These are phyloP conservation scores for Mycena maculata DNA, from an alignment of 768 basidiomycete genomes.

Conservation along the genomic window DNA sequence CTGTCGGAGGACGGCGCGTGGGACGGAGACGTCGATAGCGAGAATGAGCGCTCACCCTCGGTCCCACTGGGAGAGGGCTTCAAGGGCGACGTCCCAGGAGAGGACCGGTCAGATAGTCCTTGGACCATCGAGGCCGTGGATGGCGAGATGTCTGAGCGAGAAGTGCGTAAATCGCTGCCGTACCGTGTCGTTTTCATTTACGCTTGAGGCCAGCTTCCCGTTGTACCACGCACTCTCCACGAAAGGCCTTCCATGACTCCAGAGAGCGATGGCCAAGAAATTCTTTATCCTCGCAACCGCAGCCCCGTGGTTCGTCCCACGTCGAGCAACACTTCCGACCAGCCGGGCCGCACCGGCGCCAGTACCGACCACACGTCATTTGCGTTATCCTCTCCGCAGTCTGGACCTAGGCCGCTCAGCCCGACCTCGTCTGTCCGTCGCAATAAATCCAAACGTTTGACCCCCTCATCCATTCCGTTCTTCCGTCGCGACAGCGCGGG, in stretches of 20 bases:
- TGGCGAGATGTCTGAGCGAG: no score
- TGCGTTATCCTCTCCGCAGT: slow-evolving; percentile 89
- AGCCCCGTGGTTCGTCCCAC: slow-evolving; percentile 57
- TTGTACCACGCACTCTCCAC: no score
- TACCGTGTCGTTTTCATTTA: no score
- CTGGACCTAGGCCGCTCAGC: slow-evolving; percentile 78
- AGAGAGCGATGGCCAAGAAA: slow-evolving; percentile 84
- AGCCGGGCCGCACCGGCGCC: slow-evolving; percentile 74
- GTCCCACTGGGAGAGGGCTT: slow-evolving; percentile 53
- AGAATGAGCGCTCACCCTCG: no score
- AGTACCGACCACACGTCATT: slow-evolving; percentile 73
- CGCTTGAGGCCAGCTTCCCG: no score
- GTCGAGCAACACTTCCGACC: slow-evolving; percentile 75
- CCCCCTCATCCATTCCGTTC: slow-evolving; percentile 90
- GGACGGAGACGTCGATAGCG: slow-evolving; percentile 80
- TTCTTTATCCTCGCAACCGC: slow-evolving; percentile 78
- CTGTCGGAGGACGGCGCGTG: slow-evolving; percentile 92
- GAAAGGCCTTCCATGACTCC: slow-evolving; percentile 47
- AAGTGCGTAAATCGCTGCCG: no score
- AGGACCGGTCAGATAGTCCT: slow-evolving; percentile 63
- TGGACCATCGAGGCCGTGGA: no score
- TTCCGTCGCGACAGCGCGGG: slow-evolving; percentile 83
- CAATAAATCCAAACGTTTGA: slow-evolving; percentile 84
- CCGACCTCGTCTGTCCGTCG: slow-evolving; percentile 85
- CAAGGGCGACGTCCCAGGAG: slow-evolving; percentile 54